Evolutionary conservation across 2,329 filamentous ascomycete species (phyloP), one percentile per base, ranked within the genome.

Genomic region (Botrytis fabae): DNA sequence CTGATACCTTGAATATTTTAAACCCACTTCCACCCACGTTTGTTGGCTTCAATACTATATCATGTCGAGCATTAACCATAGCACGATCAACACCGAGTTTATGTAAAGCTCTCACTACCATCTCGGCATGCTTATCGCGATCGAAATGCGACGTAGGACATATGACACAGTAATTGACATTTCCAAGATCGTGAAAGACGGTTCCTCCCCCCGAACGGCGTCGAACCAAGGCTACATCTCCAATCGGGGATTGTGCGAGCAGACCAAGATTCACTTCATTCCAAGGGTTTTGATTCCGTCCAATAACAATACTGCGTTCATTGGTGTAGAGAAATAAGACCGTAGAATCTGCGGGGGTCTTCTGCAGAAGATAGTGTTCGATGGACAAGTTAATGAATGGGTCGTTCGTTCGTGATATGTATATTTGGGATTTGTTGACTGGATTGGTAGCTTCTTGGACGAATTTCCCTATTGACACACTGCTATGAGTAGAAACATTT

Each of bases 221-320:
- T 20, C 96, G 90, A 8, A 99, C 93, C 20, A 97, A 89, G 73
- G 76, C 51, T 60, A 70, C 57, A 57, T 69, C 8, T 32, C 54
- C 71, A n/a, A 69, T 70, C 32, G 42, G 28, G 10, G 64, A 68
- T 28, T 73, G 71, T 22, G 79, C 79, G 22, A 97, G 84, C 1
- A 89, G 85, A 57, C 83, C 83, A 14, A 98, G 86, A 80, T 97
- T 93, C 75, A 93, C 90, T 84, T 99, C 96, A 14, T 93, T 86
- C 96, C 95, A 99, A 71, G 96, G 96, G 81, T 99, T 99, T 84
- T 99, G 96, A 82, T 99, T 99, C 74, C 96, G 91, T 61, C 96
- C 96, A 77, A 99, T 91, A 80, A 99, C 91, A 74, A 99, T 88
- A 81, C 93, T 94, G 0, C 95, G 94, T 54, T 89, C 83, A 83